Conservation (phyloP, 2,329 filamentous ascomycete species). For the Botrytis pseudocinerea region DNA sequence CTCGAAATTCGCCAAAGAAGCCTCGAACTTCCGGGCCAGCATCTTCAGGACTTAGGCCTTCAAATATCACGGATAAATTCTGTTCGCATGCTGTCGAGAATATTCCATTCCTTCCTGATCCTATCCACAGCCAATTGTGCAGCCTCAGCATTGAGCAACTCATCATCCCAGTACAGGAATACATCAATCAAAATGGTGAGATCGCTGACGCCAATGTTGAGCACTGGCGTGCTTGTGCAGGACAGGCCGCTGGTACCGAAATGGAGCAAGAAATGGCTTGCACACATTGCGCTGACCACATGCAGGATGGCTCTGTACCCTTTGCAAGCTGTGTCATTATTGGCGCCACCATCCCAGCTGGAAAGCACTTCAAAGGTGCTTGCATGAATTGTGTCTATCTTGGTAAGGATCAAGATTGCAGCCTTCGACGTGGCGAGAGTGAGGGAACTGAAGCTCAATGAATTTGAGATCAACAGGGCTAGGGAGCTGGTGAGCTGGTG, state of each 20-base stretch:
- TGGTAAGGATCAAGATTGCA: conserved; percentile 12
- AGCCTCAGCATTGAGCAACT: not conserved
- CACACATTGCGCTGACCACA: not conserved
- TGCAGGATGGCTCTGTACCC: not conserved
- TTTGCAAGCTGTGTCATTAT: conserved; percentile 11
- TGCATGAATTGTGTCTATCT: conserved; percentile 17
- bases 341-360: not conserved
- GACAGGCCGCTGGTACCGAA: conserved; percentile 6
- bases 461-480: not conserved
- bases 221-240: conserved; percentile 17
- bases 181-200: not conserved
- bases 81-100: conserved; percentile 1
- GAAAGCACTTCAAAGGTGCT: not conserved
- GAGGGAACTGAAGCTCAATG: not conserved
- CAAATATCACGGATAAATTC: conserved; percentile 7
- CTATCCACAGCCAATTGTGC: not conserved
- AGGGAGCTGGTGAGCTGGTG: not conserved
- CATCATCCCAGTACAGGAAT: not conserved
- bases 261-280: not conserved
- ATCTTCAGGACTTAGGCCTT: not conserved
- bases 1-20: conserved; percentile 9
- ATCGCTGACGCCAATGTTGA: not conserved
- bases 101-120: conserved; percentile 10
- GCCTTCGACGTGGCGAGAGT: not conserved
- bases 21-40: not conserved